Conservation (phyloP, 2,329 filamentous ascomycete species). For the Calonectria henricotiae region DNA sequence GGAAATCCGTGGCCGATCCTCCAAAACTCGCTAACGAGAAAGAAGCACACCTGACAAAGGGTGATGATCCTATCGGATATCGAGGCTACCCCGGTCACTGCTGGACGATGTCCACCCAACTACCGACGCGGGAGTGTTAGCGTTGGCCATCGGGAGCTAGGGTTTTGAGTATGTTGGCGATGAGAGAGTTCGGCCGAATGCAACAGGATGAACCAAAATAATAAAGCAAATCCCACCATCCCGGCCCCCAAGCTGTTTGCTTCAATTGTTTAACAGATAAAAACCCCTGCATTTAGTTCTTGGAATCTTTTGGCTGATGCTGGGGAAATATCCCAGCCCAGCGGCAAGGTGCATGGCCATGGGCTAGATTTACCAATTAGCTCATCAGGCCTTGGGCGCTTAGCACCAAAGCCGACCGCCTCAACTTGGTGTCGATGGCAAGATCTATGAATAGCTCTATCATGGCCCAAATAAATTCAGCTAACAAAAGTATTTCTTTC, state of each 20-base stretch:
- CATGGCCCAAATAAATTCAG: background rate
- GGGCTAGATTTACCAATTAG: background rate
- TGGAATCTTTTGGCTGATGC: background rate
- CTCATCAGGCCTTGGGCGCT: background rate
- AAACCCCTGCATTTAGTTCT: background rate
- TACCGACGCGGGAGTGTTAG: slow-evolving; percentile 30
- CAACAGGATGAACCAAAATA: background rate
- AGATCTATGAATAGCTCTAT: background rate
- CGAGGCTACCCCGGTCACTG: slow-evolving; percentile 37
- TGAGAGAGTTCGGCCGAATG: background rate
- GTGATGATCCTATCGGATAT: slow-evolving; percentile 35
- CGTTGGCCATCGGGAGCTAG: background rate
- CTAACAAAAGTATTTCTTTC: background rate
- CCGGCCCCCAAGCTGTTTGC: background rate
- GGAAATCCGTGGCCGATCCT: slow-evolving; percentile 19
- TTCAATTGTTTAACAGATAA: background rate
- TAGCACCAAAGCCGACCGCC: background rate
- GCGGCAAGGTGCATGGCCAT: background rate
- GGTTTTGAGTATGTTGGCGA: background rate
- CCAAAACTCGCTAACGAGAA: slow-evolving; percentile 30
- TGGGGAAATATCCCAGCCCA: background rate
- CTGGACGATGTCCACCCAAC: slow-evolving; percentile 37
- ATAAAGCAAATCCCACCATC: background rate
- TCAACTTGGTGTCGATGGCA: background rate
- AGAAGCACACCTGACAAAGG: slow-evolving; percentile 37